Conservation (phyloP, 2,329 filamentous ascomycete genomes). For the Dactylonectria estremocensis region DNA sequence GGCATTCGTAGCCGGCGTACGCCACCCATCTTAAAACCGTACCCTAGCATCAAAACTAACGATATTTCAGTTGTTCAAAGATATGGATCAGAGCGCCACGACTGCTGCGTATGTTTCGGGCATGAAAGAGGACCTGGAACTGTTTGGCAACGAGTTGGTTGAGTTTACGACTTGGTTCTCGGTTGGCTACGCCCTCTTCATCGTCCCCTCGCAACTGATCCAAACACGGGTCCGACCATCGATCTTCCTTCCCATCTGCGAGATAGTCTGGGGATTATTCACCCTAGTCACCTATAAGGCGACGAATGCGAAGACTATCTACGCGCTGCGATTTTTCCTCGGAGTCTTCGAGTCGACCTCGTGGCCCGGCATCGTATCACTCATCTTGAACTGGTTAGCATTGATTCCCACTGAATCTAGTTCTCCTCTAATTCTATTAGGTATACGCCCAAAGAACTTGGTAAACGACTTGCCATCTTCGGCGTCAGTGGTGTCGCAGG, state of each 20-base stretch:
- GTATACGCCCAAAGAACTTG: slow-evolving; percentile 41
- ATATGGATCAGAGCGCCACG: slow-evolving; percentile 44
- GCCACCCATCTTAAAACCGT: neutral
- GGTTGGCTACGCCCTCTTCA: slow-evolving; percentile 44
- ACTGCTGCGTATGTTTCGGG: slow-evolving; percentile 42
- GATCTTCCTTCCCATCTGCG: slow-evolving; percentile 39
- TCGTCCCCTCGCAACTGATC: slow-evolving; percentile 41
- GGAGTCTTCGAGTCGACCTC: slow-evolving; percentile 45
- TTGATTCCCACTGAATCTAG: neutral
- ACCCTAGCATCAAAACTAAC: neutral
- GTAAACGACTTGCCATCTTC: slow-evolving; percentile 43
- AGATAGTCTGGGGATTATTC: slow-evolving; percentile 42
- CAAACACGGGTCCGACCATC: slow-evolving; percentile 44
- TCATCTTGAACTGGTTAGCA: slow-evolving; percentile 43
- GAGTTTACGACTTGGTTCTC: slow-evolving; percentile 47
- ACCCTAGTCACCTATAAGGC: slow-evolving; percentile 40
- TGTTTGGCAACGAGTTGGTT: slow-evolving; percentile 40
- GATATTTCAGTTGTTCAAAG: slow-evolving; percentile 21
- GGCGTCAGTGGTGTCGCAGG: slow-evolving; percentile 44
- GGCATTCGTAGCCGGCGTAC: slow-evolving; percentile 40
- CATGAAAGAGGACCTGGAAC: slow-evolving; percentile 40
- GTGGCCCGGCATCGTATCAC: slow-evolving; percentile 42
- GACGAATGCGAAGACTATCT: slow-evolving; percentile 35
- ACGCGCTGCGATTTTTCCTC: slow-evolving; percentile 40
- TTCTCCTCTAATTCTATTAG: slow-evolving; percentile 5